Base-by-base conservation (phyloP, 306 rosid species). In the Arachis stenosperma region DNA sequence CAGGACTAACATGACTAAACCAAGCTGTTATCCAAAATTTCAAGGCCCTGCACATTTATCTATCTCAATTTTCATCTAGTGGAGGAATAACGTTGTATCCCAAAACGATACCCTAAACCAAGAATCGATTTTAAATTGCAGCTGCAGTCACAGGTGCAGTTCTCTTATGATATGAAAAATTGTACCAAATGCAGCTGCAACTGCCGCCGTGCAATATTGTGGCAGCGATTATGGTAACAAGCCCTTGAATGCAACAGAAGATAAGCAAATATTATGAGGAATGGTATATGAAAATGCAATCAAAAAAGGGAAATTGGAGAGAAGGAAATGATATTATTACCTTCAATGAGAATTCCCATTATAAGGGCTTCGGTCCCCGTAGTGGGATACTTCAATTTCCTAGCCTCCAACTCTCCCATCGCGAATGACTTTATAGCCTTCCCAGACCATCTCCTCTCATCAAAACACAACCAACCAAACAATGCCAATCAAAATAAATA, bases 261-360 rank as follows among this genome's bases (percentile, higher is more conserved):
- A 40, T 40, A 54, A 15, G 41, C 43, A 56, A 40, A 40, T 2
- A 40, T 7, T 40, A 3, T 40, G 6, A 40, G 43, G 5, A 40
- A 17, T 17, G 13, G 36, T 9, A 72, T 15, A 48, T 13, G 68
- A 61, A 47, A 54, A 36, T 60, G 61, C 51, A 61, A 61, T 62
- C 2, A 17, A 52, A n/a, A 52, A 52, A n/a, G 3, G 27, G 8
- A 52, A n/a, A 13, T 52, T 52, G 22, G 40, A 33, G 64, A 17
- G 10, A 53, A 15, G 9, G n/a, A 53, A 14, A 53, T 27, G 46
- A 22, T 22, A 22, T 22, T 22, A 22, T 73, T 70, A 85, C 98
- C 94, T 72, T 90, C 96, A 2, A 83, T 39, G 10, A 90, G 96
- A 79, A 90, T 52, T 61, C 96, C 98, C 94, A 90, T 79, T 83